Evolutionary conservation across 768 basidiomycete species (phyloP).

Genomic region (Pseudohyphozyma bogoriensis): DNA sequence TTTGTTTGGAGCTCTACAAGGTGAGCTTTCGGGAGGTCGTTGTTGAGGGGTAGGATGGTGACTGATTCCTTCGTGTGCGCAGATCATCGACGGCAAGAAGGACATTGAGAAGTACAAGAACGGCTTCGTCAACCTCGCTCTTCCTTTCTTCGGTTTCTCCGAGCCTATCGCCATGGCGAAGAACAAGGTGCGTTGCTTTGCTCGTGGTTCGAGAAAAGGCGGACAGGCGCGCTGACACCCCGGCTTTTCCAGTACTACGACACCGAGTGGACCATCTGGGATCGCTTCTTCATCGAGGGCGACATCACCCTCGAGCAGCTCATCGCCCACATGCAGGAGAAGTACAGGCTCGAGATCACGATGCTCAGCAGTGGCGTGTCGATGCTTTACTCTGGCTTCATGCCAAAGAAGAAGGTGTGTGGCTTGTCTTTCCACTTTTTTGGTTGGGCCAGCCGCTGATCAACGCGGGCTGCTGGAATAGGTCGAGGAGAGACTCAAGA

Average conservation of each 20-base stretch:
- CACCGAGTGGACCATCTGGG: slow-evolving; percentile 96
- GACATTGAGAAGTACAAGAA: slow-evolving; percentile 95
- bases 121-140: slow-evolving; percentile 89
- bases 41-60: neutral
- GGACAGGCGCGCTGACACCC: neutral
- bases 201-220: too few relatives aligned
- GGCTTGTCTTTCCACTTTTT: slow-evolving; percentile 1
- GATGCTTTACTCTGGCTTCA: slow-evolving; percentile 94
- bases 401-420: slow-evolving; percentile 79
- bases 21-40: slow-evolving; percentile 39
- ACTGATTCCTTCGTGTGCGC: neutral
- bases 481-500: slow-evolving; percentile 36
- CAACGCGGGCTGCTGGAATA: slow-evolving; percentile 39
- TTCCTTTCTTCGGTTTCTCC: slow-evolving; percentile 96
- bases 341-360: slow-evolving; percentile 74
- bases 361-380: slow-evolving; percentile 83
- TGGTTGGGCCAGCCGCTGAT: slow-evolving; percentile 1
- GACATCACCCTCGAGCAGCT: slow-evolving; percentile 82
- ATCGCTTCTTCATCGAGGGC: slow-evolving; percentile 83
- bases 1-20: slow-evolving; percentile 96
- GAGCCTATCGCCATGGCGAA: slow-evolving; percentile 87
- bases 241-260: slow-evolving; percentile 49
- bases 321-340: slow-evolving; percentile 66
- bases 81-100: slow-evolving; percentile 93
- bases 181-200: slow-evolving; percentile 47